Conservation (phyloP, 164 flowering plant species). For the Tetracentron sinense region DNA sequence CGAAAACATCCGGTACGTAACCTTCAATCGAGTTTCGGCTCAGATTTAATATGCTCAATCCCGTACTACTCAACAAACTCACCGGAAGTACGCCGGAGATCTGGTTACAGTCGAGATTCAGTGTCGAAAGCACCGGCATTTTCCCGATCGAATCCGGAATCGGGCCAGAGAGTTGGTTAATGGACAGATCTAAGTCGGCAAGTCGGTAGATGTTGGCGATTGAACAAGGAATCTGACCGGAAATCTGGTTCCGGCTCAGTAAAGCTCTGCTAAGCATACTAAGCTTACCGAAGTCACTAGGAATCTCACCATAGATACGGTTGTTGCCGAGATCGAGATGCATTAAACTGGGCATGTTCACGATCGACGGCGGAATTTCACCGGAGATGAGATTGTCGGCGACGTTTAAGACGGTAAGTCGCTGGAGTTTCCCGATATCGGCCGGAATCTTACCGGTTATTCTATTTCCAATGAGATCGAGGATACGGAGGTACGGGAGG, state of each 20-base stretch:
- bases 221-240: constrained; percentile 49
- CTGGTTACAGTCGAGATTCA: constrained; percentile 43
- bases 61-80: constrained; percentile 29
- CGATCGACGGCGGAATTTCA: constrained; percentile 38
- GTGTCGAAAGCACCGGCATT: constrained; percentile 51
- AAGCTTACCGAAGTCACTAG: constrained; percentile 40
- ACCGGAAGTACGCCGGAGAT: constrained; percentile 40
- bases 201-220: constrained; percentile 36
- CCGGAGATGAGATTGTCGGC: constrained; percentile 53
- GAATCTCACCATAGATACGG: constrained; percentile 40
- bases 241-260: constrained; percentile 39
- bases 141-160: constrained; percentile 43
- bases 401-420: constrained; percentile 42
- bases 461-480: constrained; percentile 49
- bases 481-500: constrained; percentile 33
- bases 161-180: constrained; percentile 43
- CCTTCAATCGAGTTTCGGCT: constrained; percentile 55
- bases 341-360: constrained; percentile 24
- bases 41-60: constrained; percentile 44
- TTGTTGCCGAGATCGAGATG: constrained; percentile 54
- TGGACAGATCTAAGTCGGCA: constrained; percentile 50
- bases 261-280: constrained; percentile 54
- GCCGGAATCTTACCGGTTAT: constrained; percentile 50
- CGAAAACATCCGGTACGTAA: constrained; percentile 49
- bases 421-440: constrained; percentile 33